Evolutionary conservation across 1,284 basidiomycete species (phyloP).

Genomic region (Pseudozyma sp.): DNA sequence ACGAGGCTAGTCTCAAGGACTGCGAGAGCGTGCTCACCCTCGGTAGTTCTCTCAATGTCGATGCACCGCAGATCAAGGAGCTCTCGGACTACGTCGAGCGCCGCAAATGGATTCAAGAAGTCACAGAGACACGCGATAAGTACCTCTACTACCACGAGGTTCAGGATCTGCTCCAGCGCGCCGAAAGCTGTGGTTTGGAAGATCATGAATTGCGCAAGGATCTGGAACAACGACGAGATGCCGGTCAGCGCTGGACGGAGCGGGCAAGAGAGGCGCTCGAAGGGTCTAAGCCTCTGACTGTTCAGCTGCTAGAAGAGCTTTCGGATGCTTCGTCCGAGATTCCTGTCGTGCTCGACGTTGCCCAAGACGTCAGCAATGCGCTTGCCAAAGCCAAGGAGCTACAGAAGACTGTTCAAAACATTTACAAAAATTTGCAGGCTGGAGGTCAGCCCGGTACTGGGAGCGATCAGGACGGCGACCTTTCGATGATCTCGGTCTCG

Average conservation of each 20-base stretch:
- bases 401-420: slow-evolving; percentile 31
- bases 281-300: slow-evolving; percentile 12
- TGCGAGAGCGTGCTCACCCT: slow-evolving; percentile 79
- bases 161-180: slow-evolving; percentile 79
- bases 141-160: slow-evolving; percentile 60
- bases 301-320: slow-evolving; percentile 41
- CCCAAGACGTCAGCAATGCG: slow-evolving; percentile 31
- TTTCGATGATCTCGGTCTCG: slow-evolving; percentile 45
- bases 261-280: slow-evolving; percentile 25
- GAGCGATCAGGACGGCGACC: slow-evolving; percentile 30
- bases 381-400: slow-evolving; percentile 47
- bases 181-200: slow-evolving; percentile 76
- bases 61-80: slow-evolving; percentile 78
- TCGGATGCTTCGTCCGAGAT: slow-evolving; percentile 43
- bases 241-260: slow-evolving; percentile 52
- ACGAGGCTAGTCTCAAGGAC: slow-evolving; percentile 71
- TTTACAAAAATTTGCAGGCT: slow-evolving; percentile 30
- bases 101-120: slow-evolving; percentile 74
- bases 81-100: slow-evolving; percentile 82
- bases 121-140: slow-evolving; percentile 70
- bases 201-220: slow-evolving; percentile 51
- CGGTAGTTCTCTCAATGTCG: slow-evolving; percentile 80
- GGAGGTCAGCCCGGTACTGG: slow-evolving; percentile 2
- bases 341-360: slow-evolving; percentile 46
- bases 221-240: slow-evolving; percentile 37